Conservation (phyloP, 441 rosid species). For the Macaranga tanarius region DNA sequence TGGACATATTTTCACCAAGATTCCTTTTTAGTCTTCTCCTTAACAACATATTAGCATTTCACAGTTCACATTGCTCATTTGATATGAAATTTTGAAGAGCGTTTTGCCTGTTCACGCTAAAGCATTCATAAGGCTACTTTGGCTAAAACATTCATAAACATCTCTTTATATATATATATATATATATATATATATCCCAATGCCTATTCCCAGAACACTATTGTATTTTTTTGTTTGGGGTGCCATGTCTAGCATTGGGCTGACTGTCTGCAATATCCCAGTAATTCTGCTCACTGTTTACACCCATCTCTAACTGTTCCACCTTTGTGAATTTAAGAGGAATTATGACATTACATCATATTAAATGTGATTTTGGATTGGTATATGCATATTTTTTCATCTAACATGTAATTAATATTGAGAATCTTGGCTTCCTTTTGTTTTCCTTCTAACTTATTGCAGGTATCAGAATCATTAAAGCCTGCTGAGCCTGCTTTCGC, state of each 20-base stretch:
- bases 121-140: not conserved
- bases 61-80: not conserved
- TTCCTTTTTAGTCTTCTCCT: not conserved
- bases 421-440: constrained; percentile 30
- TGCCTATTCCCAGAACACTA: not conserved
- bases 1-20: not conserved
- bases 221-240: not conserved
- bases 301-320: not conserved
- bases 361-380: not conserved
- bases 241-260: not conserved
- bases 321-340: not conserved
- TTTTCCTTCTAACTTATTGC: constrained; percentile 31
- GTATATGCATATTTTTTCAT: constrained; percentile 3
- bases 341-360: not conserved
- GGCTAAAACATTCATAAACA: no score
- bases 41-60: not conserved
- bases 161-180: no score
- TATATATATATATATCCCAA: no score
- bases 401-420: constrained; percentile 16
- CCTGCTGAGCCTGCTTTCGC: constrained; percentile 29
- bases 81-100: not conserved
- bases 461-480: constrained; percentile 43
- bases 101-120: not conserved
- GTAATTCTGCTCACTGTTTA: not conserved
- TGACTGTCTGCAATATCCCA: not conserved